Evolutionary conservation across 495 filamentous ascomycete species (phyloP), one percentile per base, ranked within the genome.

Genomic region (Neurospora hispaniola): DNA sequence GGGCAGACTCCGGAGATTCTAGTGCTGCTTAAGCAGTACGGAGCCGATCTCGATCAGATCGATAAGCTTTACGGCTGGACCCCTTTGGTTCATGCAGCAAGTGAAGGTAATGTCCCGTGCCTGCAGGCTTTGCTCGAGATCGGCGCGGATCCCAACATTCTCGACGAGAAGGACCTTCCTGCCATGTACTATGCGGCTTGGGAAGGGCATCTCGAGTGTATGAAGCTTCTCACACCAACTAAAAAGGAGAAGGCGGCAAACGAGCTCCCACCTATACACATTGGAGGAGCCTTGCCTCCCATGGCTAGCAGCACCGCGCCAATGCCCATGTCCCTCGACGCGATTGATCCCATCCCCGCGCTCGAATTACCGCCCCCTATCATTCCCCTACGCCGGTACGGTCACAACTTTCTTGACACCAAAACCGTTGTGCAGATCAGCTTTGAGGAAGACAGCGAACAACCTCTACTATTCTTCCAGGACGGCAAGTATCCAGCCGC

Each of bases 31-130:
- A 90, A 94, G 78, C 83, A 91, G 42, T 93, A 96, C 78, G 94
- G 94, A 9, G 96, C 93, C n/a, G 90, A 98, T 78, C 85, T 98
- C 38, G 88, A 99, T 80, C 94, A 98, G 80, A 85, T 90, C 42
- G 96, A 99, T 81, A 97, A 97, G 80, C 84, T 99, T 16, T 97
- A 98, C 73, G 93, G 94, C 73, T 99, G 96, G 96, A 98, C 96
- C 4, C 94, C 96, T 1, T 83, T 99, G 1, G 96, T 99, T 75
- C 94, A 99, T 80, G 95, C 96, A 12, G 96, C 95, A 12, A 97
- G 95, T 77, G 96, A 99, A 85, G 96, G 96, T 38, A 96, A 96
- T 78, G 92, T 97, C 20, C 88, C 91, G 54, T 98, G 94, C 77
- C 84, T 98, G 40, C 87, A 91, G 70, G 90, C 89, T 1, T 86